A percentile compares a stretch with the other conserved stretches of the same genome.
Evolutionary conservation across 441 rosid species (phyloP).

Genomic region (Brassica hybrid): DNA sequence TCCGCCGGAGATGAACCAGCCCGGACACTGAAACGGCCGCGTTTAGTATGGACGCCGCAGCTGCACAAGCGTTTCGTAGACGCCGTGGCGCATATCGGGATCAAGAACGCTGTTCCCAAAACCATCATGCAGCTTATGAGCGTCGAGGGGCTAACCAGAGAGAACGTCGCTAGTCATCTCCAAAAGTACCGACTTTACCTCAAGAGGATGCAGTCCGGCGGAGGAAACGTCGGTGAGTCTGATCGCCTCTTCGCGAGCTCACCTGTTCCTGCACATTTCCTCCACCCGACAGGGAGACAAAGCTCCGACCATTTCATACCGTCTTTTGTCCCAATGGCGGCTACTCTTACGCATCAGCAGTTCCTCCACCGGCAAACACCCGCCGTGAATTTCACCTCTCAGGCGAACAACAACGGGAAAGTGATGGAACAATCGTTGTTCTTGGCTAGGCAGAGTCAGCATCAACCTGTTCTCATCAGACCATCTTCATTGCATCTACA

Average conservation of each 20-base stretch:
- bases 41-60: conserved; percentile 96
- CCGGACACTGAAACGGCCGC: conserved; percentile 78
- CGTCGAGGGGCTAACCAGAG: conserved; percentile 88
- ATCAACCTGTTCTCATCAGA: conserved; percentile 56
- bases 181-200: conserved; percentile 84
- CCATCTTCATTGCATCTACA: conserved; percentile 55
- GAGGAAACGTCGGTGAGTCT: conserved; percentile 51
- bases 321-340: conserved; percentile 57
- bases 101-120: conserved; percentile 91
- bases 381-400: conserved; percentile 25
- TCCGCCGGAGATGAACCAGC: conserved; percentile 81
- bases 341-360: conserved; percentile 64
- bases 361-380: too few relatives aligned
- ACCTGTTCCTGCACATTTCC: conserved; percentile 84
- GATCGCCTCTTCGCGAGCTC: conserved; percentile 89
- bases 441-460: conserved; percentile 60
- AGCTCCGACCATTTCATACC: conserved; percentile 76
- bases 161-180: conserved; percentile 90
- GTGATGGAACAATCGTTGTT: conserved; percentile 63
- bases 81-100: conserved; percentile 88
- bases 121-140: conserved; percentile 97
- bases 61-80: conserved; percentile 90
- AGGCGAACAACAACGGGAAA: conserved; percentile 48
- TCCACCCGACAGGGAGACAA: conserved; percentile 63
- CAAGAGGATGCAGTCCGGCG: conserved; percentile 82